Percentiles rank a stretch among this genome's conserved stretches.
Conservation (phyloP, 495 filamentous ascomycete species). For the Delitschia confertaspora region DNA sequence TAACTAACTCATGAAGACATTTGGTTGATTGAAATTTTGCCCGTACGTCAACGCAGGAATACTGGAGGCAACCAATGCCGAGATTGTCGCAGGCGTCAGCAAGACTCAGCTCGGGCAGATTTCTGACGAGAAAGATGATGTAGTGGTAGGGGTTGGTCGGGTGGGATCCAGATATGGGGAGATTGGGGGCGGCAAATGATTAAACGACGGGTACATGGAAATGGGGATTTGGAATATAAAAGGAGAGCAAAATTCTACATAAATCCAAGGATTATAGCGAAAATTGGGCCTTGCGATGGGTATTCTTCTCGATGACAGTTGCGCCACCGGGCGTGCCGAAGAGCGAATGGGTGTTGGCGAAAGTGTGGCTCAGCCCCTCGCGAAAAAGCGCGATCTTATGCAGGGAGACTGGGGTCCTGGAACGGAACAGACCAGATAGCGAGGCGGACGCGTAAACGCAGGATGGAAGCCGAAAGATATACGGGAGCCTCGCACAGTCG, state of each 20-base stretch:
- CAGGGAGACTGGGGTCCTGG: conserved; percentile 4
- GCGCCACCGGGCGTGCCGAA: conserved; percentile 21
- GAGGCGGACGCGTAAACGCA: conserved; percentile 12
- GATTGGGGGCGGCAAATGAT: conserved; percentile 24
- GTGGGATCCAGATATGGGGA: conserved; percentile 15
- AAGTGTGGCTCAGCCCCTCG: conserved; percentile 15
- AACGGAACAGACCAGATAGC: conserved; percentile 1
- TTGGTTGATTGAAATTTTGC: conserved; percentile 11
- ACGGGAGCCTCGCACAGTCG: background rate
- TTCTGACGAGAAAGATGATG: conserved; percentile 3
- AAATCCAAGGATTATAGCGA: conserved; percentile 12
- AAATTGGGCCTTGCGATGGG: conserved; percentile 19
- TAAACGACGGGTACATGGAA: conserved; percentile 16
- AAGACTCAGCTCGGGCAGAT: conserved; percentile 20
- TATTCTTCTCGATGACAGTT: background rate
- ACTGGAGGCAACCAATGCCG: conserved; percentile 13
- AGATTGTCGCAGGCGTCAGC: conserved; percentile 16
- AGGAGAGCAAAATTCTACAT: conserved; percentile 5
- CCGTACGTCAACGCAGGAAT: conserved; percentile 11
- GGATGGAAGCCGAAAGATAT: conserved; percentile 8
- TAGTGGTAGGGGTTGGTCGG: conserved; percentile 6
- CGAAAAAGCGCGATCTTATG: conserved; percentile 1
- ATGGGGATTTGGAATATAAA: conserved; percentile 20
- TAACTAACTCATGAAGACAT: conserved; percentile 31
- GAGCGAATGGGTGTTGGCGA: conserved; percentile 12